Base-by-base conservation (phyloP, 495 filamentous ascomycete species). In the Daldinia concentrica region DNA sequence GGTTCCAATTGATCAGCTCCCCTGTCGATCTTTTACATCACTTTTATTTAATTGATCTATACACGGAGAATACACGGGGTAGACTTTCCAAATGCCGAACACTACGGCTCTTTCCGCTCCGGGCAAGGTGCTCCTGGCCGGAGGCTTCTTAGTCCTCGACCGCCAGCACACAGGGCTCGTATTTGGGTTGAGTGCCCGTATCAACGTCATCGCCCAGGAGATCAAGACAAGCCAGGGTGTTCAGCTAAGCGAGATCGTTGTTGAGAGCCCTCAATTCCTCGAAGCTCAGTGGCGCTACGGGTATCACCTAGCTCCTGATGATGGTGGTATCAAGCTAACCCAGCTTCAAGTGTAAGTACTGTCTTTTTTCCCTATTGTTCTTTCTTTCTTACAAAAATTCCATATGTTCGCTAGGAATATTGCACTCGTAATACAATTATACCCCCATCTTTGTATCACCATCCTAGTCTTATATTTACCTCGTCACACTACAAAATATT, bases 101-200 rank as follows among this genome's bases (percentile, higher is more conserved):
- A 57, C 56, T 39, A 76, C 68, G 60, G 93, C 92, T 73, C 86
- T 96, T 70, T 98, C 95, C 68, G 94, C 96, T 2, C 95, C 95
- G 24, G 95, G 95, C 56, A 99, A 99, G 82, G 96, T 99, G 48
- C 86, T 99, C 51, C 86, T 99, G 15, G 93, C 94, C 55, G 95
- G 95, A 41, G 95, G 95, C 45, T 99, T 98, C 77, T 89, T 99
- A 12, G 93, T 98, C 8, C 90, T 99, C 24, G 96, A 98, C 81
- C 89, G 91, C 57, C 83, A 86, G 41, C 94, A 97, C 76, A 94
- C 92, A 2, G 96, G 90, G 9, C 88, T 97, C 17, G 95, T 98
- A 6, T 97, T 98, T 78, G 95, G 93, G 15, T 91, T 99, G 58
- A 92, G 94, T 80, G 95, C 95, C 56, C 88, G 95, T 62, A 97